These are phyloP conservation scores for Exophiala lecanii-corni DNA, from an alignment of 2,329 filamentous ascomycete species.

Conservation along the genomic window DNA sequence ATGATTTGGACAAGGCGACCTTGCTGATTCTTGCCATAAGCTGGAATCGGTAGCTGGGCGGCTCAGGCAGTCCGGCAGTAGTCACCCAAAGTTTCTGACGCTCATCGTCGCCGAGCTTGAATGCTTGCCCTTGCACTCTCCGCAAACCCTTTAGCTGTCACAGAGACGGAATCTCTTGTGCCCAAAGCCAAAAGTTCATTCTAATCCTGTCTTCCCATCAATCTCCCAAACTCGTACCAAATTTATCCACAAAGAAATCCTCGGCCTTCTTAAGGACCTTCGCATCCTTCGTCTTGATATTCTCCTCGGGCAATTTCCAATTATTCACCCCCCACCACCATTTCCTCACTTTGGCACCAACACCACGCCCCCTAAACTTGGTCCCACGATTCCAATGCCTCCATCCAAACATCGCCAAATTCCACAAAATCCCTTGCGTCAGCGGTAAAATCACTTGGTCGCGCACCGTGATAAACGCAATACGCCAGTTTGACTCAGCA, in stretches of 20 bases:
- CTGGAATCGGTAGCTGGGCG: too few relatives aligned
- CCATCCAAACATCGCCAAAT: conserved; percentile 80
- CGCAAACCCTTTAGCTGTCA: too few relatives aligned
- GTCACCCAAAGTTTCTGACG: too few relatives aligned
- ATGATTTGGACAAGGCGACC: too few relatives aligned
- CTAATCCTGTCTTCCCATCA: too few relatives aligned
- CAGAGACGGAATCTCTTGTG: too few relatives aligned
- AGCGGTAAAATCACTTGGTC: conserved; percentile 86
- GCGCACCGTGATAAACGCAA: conserved; percentile 76
- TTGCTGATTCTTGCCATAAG: too few relatives aligned
- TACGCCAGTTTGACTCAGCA: conserved; percentile 72
- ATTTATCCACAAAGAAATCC: conserved; percentile 32
- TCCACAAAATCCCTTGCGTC: conserved; percentile 83
- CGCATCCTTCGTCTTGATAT: conserved; percentile 24
- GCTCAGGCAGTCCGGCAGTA: too few relatives aligned
- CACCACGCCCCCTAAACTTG: conserved; percentile 67
- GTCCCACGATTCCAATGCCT: conserved; percentile 80
- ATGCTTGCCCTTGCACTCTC: too few relatives aligned
- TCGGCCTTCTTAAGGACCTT: conserved; percentile 37
- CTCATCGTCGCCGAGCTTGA: too few relatives aligned
- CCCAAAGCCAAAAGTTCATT: too few relatives aligned
- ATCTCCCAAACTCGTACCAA: conserved; percentile 24
- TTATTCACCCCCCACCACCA: conserved; percentile 98
- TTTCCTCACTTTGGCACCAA: conserved; percentile 69
- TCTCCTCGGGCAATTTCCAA: conserved; percentile 63